A percentile compares a stretch with the other conserved stretches of the same genome.
Conservation (phyloP, 208 protist genomes). For the Crithidia mellificae region DNA sequence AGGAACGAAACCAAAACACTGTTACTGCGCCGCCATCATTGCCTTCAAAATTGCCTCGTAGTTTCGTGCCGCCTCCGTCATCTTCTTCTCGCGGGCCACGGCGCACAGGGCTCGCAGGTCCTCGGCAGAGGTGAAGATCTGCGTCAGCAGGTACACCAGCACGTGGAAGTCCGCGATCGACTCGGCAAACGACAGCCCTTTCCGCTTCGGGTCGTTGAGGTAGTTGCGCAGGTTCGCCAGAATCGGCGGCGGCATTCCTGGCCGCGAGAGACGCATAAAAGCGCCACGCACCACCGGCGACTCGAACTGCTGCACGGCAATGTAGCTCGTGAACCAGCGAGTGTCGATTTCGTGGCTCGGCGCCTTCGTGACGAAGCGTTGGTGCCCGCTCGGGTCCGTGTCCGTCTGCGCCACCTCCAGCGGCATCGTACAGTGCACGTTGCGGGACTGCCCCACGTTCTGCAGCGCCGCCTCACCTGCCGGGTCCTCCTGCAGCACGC, state of each 20-base stretch:
- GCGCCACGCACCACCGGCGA: constrained; percentile 70
- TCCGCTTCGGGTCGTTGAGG: constrained; percentile 79
- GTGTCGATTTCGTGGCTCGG: constrained; percentile 77
- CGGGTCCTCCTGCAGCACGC: constrained; percentile 55
- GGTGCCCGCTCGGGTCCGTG: constrained; percentile 64
- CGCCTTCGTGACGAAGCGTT: constrained; percentile 60
- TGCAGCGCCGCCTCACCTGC: constrained; percentile 21
- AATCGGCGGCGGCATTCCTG: constrained; percentile 76
- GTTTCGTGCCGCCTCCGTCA: constrained; percentile 41
- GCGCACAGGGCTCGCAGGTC: constrained; percentile 62
- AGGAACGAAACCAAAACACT: constrained; percentile 11
- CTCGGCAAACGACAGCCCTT: constrained; percentile 56
- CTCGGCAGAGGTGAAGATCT: constrained; percentile 54
- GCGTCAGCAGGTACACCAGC: constrained; percentile 78
- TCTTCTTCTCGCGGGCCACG: constrained; percentile 43
- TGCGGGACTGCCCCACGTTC: constrained; percentile 34
- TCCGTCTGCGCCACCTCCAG: constrained; percentile 83
- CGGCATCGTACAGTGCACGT: constrained; percentile 56
- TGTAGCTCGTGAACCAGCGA: constrained; percentile 88
- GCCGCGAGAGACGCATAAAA: constrained; percentile 86
- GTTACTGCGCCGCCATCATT: constrained; percentile 33
- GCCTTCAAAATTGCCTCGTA: constrained; percentile 54
- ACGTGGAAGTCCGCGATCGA: constrained; percentile 91
- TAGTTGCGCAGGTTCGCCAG: constrained; percentile 75
- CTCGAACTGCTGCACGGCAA: constrained; percentile 85